Conservation (phyloP, 345 rosid species). For the Syzygium aromaticum region DNA sequence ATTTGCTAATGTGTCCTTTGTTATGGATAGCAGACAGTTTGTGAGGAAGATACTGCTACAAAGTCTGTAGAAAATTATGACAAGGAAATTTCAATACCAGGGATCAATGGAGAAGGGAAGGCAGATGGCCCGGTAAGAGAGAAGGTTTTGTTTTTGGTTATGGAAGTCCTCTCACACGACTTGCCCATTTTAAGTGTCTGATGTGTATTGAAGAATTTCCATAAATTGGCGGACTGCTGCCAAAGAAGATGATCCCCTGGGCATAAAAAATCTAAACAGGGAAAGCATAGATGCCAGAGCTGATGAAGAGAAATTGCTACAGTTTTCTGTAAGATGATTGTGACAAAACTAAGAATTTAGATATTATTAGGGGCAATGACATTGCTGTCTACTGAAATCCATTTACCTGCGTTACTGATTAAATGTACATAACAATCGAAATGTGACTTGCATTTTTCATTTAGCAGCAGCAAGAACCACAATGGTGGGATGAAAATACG, state of each 20-base stretch:
- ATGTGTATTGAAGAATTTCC: not conserved
- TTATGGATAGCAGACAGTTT: constrained; percentile 7
- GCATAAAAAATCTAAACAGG: not conserved
- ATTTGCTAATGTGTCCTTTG: not conserved
- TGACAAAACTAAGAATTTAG: not conserved
- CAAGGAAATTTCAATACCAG: not conserved
- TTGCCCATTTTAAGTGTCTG: not conserved
- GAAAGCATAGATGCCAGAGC: not conserved
- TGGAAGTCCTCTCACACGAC: not conserved
- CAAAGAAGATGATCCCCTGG: not conserved
- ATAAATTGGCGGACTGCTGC: not conserved
- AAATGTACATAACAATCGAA: not conserved
- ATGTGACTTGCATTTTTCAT: not conserved
- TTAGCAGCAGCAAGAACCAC: not conserved
- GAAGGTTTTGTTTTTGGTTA: not conserved
- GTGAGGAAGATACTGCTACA: not conserved
- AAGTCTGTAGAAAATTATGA: not conserved
- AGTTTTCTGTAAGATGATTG: not conserved
- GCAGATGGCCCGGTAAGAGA: constrained; percentile 4
- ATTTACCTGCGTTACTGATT: not conserved
- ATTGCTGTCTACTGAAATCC: not conserved
- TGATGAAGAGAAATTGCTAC: not conserved
- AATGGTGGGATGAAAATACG: not conserved
- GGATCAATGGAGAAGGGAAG: not conserved
- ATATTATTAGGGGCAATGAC: not conserved